Evolutionary conservation across 306 rosid genomes (phyloP), one percentile per base, ranked within the genome.

Genomic region (Amphicarpaea edgeworthii): DNA sequence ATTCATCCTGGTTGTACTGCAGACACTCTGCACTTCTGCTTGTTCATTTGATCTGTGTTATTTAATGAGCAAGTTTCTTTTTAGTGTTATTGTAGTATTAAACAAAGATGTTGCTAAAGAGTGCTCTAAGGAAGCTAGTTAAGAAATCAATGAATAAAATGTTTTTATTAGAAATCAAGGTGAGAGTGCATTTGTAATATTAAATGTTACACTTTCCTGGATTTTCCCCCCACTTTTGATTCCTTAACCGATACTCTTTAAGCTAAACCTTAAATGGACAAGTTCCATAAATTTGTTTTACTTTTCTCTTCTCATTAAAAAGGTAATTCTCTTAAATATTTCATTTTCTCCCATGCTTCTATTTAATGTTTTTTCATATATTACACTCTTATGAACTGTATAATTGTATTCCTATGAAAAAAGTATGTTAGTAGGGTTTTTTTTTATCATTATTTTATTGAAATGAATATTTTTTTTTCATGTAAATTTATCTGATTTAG

Each of bases 31-130:
- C 73, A 15, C 4, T 16, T 75, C 17, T 68, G 47, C 21, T 32
- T n/a, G 53, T 46, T 71, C 59, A 34, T 59, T 37, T 67, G 30
- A 19, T 41, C 16, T 41, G 7, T 69, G 42, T 55, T 42, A 12
- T 62, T 45, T 24, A 43, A 8, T n/a, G 3, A 37, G 51, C 50
- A 19, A 14, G 7, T 19, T 19, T 6, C 19, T 37, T 8, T 12
- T 38, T 70, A 70, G 37, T 70, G 37, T 19, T 37, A n/a, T 63
- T 38, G 30, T 34, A 34, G 43, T 16, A 8, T 59, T 14, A 28
- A 4, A 14, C 12, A 6, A 15, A 17, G 65, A 28, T 26, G 12
- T 26, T 58, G 40, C 8, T 24, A 1, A 58, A 4, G 0, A 58
- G 64, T 59, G 40, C 9, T 26, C 20, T 24, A 24, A 57, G 38